These are phyloP conservation scores for Teunomyces stri DNA, from an alignment of 805 yeast species.

Conservation along the genomic window DNA sequence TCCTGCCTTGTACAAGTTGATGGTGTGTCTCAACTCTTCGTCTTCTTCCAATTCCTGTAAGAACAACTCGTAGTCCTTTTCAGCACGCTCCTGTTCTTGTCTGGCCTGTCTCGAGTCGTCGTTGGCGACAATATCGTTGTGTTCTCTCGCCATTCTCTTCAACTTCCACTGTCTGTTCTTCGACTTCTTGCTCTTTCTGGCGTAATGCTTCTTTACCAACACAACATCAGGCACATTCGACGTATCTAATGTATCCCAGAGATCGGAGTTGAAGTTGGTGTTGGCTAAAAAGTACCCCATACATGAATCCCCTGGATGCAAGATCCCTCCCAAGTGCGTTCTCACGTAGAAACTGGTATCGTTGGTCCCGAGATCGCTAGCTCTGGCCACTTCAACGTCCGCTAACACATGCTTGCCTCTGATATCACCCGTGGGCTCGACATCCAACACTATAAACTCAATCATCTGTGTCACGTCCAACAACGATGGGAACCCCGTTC, in stretches of 20 bases:
- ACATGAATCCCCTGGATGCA: slow-evolving; percentile 95
- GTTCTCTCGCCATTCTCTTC: slow-evolving; percentile 97
- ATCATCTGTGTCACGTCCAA: slow-evolving; percentile 72
- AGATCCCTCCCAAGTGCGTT: slow-evolving; percentile 88
- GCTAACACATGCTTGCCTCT: slow-evolving; percentile 81
- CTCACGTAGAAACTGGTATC: slow-evolving; percentile 81
- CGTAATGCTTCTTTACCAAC: slow-evolving; percentile 83
- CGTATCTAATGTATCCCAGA: slow-evolving; percentile 68
- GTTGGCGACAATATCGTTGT: slow-evolving; percentile 79
- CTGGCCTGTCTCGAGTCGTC: slow-evolving; percentile 69
- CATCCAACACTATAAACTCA: slow-evolving; percentile 89
- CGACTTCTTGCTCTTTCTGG: slow-evolving; percentile 70
- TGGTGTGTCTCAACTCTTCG: slow-evolving; percentile 84
- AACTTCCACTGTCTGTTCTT: slow-evolving; percentile 87
- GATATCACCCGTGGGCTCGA: slow-evolving; percentile 83
- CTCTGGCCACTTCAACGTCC: slow-evolving; percentile 87
- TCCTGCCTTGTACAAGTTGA: slow-evolving; percentile 79
- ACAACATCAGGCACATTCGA: slow-evolving; percentile 79
- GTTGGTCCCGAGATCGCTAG: slow-evolving; percentile 82
- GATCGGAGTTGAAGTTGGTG: slow-evolving; percentile 83
- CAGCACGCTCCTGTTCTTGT: slow-evolving; percentile 89
- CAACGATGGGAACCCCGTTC: slow-evolving; percentile 73
- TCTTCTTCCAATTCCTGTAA: slow-evolving; percentile 97
- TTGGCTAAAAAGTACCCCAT: slow-evolving; percentile 86
- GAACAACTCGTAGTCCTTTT: slow-evolving; percentile 92